These are phyloP conservation scores for Clausena lansium DNA, from an alignment of 345 rosid species.

Conservation along the genomic window DNA sequence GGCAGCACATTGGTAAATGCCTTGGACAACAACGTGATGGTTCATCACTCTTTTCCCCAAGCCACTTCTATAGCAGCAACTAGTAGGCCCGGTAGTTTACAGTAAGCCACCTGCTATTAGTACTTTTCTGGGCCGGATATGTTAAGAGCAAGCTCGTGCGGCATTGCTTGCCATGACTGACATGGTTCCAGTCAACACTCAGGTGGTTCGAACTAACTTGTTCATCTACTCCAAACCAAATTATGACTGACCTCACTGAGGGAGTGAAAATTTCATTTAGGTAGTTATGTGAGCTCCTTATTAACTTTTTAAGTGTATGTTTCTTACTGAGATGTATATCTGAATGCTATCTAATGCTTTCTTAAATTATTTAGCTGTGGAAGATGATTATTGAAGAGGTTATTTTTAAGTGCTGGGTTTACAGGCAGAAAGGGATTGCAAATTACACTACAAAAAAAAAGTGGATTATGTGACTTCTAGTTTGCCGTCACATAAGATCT, in stretches of 20 bases:
- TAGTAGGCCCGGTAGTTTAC: conserved; percentile 48
- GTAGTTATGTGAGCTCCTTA: conserved; percentile 5
- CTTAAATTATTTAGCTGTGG: not conserved
- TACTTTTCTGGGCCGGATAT: conserved; percentile 26
- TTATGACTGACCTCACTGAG: conserved; percentile 8
- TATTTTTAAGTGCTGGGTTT: not conserved
- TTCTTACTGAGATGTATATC: not conserved
- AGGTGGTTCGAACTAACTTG: conserved; percentile 27
- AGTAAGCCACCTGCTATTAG: conserved; percentile 27
- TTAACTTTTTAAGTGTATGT: conserved; percentile 6
- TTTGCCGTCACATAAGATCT: too few relatives aligned
- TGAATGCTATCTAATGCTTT: too few relatives aligned
- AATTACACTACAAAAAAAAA: too few relatives aligned
- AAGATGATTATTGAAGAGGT: not conserved
- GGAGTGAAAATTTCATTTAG: conserved; percentile 18
- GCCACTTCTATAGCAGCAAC: conserved; percentile 44
- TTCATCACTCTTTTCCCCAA: conserved; percentile 33
- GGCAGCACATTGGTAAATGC: too few relatives aligned
- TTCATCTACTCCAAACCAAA: conserved; percentile 16
- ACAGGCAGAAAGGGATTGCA: conserved; percentile 4
- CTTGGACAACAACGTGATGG: too few relatives aligned
- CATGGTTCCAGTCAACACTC: conserved; percentile 37
- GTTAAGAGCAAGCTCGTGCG: conserved; percentile 49
- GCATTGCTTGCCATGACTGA: conserved; percentile 54
- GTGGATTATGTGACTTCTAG: too few relatives aligned